Evolutionary conservation across 495 filamentous ascomycete species (phyloP), one percentile per base, ranked within the genome.

Genomic region (Aspergillus haitiensis): DNA sequence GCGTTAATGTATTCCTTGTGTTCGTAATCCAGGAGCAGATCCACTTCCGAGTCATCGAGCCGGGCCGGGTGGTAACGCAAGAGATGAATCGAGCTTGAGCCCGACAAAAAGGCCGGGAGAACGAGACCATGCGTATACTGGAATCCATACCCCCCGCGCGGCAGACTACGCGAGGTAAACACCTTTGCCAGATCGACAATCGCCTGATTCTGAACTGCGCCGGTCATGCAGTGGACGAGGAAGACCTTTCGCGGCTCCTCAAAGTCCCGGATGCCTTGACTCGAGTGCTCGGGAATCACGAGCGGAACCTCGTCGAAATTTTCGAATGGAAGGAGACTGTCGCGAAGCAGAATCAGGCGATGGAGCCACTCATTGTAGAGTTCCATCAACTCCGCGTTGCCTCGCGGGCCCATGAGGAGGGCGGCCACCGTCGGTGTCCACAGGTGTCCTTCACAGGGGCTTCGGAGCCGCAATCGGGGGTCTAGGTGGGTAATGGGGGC

Each of bases 151-250:
- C 52, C 52, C 2, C 52, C 52, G 4, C 52, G 36, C 10, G 52
- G 52, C 7, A 55, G 52, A 33, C 52, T 42, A 18, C 52, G 52
- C 0, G 52, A 55, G 36, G 52, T 55, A 10, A 55, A 55, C 3
- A 55, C 52, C 21, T 55, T 55, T 15, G 52, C 52, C 9, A 55
- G 52, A 39, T 55, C 37, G 52, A 55, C 52, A 39, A 55, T 55
- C 1, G 52, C 52, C 27, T 55, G 52, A 31, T 55, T 39, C 18
- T 55, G 52, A 5, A 55, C 52, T 7, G 39, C 52, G 11, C 52
- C 52, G 0, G 52, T 55, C 52, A 55, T 55, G 37, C 52, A 55
- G 11, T 55, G 52, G 2, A 55, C 52, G 6, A 55, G 52, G 36
- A 55, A 55, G 16, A 55, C 35, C 7, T 55, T 55, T n/a, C 52